These are phyloP conservation scores for Gremmenia infestans DNA, from an alignment of 2,329 filamentous ascomycete genomes.

Conservation along the genomic window DNA sequence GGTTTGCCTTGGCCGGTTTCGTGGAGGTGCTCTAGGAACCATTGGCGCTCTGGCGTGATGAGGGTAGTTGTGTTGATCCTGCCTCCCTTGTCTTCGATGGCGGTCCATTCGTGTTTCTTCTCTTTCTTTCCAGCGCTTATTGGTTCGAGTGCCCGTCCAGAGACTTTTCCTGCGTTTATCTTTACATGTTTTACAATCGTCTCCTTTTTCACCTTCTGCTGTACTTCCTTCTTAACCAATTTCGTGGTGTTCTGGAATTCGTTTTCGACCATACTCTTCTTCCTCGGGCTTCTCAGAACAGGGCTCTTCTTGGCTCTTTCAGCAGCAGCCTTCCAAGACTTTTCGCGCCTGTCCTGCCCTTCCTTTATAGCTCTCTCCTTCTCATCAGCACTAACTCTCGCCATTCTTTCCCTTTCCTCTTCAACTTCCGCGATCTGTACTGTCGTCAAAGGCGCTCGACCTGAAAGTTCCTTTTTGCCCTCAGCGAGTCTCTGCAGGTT, in stretches of 20 bases:
- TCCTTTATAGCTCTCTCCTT: no score
- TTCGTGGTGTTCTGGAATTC: no score
- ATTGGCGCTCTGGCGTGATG: no score
- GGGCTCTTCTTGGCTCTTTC: no score
- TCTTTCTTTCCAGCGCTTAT: background rate
- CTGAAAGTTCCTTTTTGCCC: background rate
- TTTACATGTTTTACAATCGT: background rate
- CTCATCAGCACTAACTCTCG: background rate
- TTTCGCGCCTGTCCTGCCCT: no score
- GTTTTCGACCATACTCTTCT: background rate
- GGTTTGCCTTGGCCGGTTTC: no score
- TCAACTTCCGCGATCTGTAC: background rate
- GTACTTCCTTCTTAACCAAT: background rate
- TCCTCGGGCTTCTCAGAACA: background rate
- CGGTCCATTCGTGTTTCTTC: no score
- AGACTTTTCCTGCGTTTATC: background rate
- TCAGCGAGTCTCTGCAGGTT: background rate
- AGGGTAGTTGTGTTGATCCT: no score
- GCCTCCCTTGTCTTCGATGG: no score
- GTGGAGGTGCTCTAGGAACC: no score
- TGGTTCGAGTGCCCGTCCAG: background rate
- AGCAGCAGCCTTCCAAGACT: no score
- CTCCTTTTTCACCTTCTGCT: background rate
- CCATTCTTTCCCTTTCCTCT: background rate
- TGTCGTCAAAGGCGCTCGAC: background rate